Evolutionary conservation across 2,329 filamentous ascomycete genomes (phyloP), one percentile per base, ranked within the genome.

Genomic region (Nemania sp.): DNA sequence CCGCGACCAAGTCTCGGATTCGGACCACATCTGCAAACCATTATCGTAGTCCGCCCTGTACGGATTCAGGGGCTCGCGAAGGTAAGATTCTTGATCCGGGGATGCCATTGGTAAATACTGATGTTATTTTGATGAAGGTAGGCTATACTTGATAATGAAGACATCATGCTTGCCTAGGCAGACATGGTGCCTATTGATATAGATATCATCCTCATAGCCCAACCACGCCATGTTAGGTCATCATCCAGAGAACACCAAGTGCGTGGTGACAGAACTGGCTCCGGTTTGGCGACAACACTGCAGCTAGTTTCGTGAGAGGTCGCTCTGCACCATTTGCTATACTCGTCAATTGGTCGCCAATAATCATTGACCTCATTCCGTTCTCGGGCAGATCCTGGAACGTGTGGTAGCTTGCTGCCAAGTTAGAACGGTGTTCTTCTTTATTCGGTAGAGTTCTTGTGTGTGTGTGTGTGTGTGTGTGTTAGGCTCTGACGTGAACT

Each of bases 31-130:
- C 15, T 20, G 52, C 35, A 64, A 42, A 18, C 45, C 56, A 13
- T 29, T 45, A 54, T 64, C 62, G 40, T 64, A 64, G 2, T 53
- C 45, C 34, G 25, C 47, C 18, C 48, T 54, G 49, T 64, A 62
- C 4, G 62, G 62, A 40, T 64, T 64, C n/a, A 57, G 17, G 45
- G 59, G 59, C 15, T 57, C 21, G 17, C 50, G 43, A 2, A 59
- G 56, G 56, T 64, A 64, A 54, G 62, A 57, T 1, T 57, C 46
- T 21, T 35, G 37, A 18, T 39, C 48, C 18, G 46, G 34, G 46
- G 53, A 59, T 32, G 42, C 40, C 39, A 59, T 57, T 32, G 48
- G n/a, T 35, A 58, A 25, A 7, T 46, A 61, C 58, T 63, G 48
- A 55, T 37, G 37, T 39, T 35, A 29, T 57, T n/a, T 51, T 49